These are phyloP conservation scores for Vachellia collinsii DNA, from an alignment of 306 rosid species.

Conservation along the genomic window DNA sequence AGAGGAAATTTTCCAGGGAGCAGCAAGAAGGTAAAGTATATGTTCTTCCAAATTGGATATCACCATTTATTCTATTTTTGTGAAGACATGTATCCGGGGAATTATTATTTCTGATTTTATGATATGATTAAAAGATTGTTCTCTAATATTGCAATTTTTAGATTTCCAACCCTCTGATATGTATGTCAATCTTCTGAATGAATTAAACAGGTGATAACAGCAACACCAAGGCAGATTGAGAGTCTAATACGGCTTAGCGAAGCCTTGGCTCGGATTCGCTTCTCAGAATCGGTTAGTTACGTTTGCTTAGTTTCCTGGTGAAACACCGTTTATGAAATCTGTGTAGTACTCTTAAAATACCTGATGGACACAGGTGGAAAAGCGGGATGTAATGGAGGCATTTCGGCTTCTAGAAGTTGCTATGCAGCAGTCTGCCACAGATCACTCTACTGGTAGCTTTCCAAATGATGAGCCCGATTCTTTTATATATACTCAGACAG, in stretches of 20 bases:
- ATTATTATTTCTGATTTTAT: background rate
- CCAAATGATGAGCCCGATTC: constrained; percentile 25
- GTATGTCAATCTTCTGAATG: constrained; percentile 18
- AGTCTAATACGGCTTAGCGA: constrained; percentile 95
- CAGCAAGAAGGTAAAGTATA: constrained; percentile 76
- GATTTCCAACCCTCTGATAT: background rate
- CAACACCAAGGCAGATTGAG: constrained; percentile 97
- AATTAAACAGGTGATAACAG: constrained; percentile 86
- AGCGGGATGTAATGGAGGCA: constrained; percentile 77
- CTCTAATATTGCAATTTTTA: constrained; percentile 16
- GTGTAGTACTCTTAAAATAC: constrained; percentile 1
- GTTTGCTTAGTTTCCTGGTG: constrained; percentile 29
- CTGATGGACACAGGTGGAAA: constrained; percentile 70
- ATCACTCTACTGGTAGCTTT: constrained; percentile 76
- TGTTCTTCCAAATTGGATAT: background rate
- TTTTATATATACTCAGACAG: constrained; percentile 24
- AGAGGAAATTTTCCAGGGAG: constrained; percentile 98
- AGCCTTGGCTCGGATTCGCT: constrained; percentile 94
- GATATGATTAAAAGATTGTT: constrained; percentile 20
- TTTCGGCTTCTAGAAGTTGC: constrained; percentile 96
- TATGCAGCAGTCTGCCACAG: constrained; percentile 98
- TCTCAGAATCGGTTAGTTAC: constrained; percentile 83
- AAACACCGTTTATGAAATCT: constrained; percentile 11
- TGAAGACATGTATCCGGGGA: background rate
- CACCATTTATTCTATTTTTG: background rate